Evolutionary conservation across 805 yeast genomes (phyloP).

Genomic region (Kurtzmaniella cleridarum): DNA sequence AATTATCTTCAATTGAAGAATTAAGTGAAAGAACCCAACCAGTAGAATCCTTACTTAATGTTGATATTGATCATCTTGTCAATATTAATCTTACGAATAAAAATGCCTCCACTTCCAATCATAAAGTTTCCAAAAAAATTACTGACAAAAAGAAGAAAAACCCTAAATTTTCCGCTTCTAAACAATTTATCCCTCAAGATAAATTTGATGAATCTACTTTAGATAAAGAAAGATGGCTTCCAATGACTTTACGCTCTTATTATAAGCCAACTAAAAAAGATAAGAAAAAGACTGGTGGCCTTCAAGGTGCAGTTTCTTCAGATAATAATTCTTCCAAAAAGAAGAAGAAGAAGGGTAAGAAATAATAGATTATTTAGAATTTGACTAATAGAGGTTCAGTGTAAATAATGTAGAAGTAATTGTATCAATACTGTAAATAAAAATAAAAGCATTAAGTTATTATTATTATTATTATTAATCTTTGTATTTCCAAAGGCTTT

Average conservation of each 20-base stretch:
- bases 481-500: no score
- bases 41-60: slow-evolving; percentile 28
- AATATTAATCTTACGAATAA: background rate
- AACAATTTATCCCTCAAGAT: slow-evolving; percentile 20
- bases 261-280: slow-evolving; percentile 76
- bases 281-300: slow-evolving; percentile 21
- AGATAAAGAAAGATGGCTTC: slow-evolving; percentile 82
- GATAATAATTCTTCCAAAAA: background rate
- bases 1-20: background rate
- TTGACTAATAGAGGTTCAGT: background rate
- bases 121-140: slow-evolving; percentile 9
- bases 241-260: slow-evolving; percentile 76
- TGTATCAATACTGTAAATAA: background rate
- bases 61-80: slow-evolving; percentile 19
- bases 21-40: slow-evolving; percentile 5
- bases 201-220: slow-evolving; percentile 18
- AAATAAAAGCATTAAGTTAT: no score
- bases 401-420: background rate
- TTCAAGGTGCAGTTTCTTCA: slow-evolving; percentile 18
- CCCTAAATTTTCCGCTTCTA: slow-evolving; percentile 23
- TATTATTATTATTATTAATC: no score
- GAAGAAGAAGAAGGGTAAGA: slow-evolving; percentile 8
- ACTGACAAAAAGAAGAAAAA: slow-evolving; percentile 19
- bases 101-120: slow-evolving; percentile 2
- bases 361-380: background rate